Conservation (phyloP, 1,284 basidiomycete genomes). For the Earliella scabrosa region DNA sequence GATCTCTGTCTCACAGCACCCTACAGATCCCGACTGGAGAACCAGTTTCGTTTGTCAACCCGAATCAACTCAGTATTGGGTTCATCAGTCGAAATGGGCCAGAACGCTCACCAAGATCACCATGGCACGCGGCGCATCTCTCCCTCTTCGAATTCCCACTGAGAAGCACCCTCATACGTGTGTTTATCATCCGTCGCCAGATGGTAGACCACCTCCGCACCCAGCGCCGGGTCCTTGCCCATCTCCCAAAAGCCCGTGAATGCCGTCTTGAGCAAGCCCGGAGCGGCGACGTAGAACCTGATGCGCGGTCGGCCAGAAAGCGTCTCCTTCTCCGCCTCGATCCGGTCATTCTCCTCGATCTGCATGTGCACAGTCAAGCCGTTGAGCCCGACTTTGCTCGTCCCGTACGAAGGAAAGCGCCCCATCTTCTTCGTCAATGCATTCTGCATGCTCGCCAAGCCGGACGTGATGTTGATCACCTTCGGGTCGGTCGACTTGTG, state of each 20-base stretch:
- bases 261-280: conserved; percentile 4
- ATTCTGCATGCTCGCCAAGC: conserved; percentile 6
- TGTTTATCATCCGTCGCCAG: neutral
- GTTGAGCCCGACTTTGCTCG: conserved; percentile 6
- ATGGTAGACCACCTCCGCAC: conserved; percentile 3
- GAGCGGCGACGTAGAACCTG: conserved; percentile 1
- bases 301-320: neutral
- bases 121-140: conserved; percentile 5
- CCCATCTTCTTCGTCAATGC: conserved; percentile 6
- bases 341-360: conserved; percentile 1
- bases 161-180: conserved; percentile 4
- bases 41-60: too few species aligned
- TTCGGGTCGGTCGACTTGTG: conserved; percentile 8
- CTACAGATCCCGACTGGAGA: too few species aligned
- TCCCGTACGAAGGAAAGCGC: neutral
- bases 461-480: conserved; percentile 6
- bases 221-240: conserved; percentile 1
- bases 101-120: too few species aligned
- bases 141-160: conserved; percentile 4
- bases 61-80: too few species aligned
- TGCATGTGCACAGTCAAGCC: conserved; percentile 5
- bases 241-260: neutral
- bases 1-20: too few species aligned
- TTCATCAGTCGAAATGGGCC: too few species aligned
- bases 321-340: neutral